Conservation (phyloP, 2,329 filamentous ascomycete genomes). For the Claviceps sorghi region DNA sequence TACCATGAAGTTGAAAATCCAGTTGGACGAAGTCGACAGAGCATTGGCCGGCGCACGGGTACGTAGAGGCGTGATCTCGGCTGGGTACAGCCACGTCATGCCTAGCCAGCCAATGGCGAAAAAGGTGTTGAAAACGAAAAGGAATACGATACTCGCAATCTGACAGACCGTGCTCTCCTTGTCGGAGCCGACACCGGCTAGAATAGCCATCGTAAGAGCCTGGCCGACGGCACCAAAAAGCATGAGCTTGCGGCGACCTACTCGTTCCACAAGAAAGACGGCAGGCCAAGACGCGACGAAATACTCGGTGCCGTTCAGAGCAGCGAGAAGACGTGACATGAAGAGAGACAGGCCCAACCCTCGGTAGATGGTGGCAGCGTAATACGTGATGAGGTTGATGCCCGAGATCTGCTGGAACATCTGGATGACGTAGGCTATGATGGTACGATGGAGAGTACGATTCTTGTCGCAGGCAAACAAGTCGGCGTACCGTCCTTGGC, state of each 20-base stretch:
- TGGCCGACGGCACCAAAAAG: conserved; percentile 51
- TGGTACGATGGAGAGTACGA: conserved; percentile 41
- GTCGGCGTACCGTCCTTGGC: conserved; percentile 43
- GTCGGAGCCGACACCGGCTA: conserved; percentile 39
- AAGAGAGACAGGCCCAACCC: conserved; percentile 38
- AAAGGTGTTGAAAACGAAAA: conserved; percentile 47
- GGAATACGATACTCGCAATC: conserved; percentile 48
- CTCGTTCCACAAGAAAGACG: conserved; percentile 48
- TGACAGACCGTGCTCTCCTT: conserved; percentile 34
- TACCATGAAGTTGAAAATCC: conserved; percentile 48
- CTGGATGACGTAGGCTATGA: conserved; percentile 48
- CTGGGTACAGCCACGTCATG: conserved; percentile 49
- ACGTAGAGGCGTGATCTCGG: conserved; percentile 52
- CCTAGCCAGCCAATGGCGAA: conserved; percentile 47
- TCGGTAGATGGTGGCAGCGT: conserved; percentile 44
- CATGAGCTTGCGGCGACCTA: conserved; percentile 58
- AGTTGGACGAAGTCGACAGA: conserved; percentile 38
- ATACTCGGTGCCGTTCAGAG: conserved; percentile 30
- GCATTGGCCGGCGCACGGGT: conserved; percentile 50
- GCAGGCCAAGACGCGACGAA: conserved; percentile 49
- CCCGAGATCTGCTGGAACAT: conserved; percentile 52
- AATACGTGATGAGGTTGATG: conserved; percentile 49
- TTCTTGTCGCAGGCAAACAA: conserved; percentile 44
- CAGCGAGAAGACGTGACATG: conserved; percentile 42
- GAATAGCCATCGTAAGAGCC: conserved; percentile 48